Base-by-base conservation (phyloP, 192 early-diverging fungal species). In the Backusella parvicylindrica region DNA sequence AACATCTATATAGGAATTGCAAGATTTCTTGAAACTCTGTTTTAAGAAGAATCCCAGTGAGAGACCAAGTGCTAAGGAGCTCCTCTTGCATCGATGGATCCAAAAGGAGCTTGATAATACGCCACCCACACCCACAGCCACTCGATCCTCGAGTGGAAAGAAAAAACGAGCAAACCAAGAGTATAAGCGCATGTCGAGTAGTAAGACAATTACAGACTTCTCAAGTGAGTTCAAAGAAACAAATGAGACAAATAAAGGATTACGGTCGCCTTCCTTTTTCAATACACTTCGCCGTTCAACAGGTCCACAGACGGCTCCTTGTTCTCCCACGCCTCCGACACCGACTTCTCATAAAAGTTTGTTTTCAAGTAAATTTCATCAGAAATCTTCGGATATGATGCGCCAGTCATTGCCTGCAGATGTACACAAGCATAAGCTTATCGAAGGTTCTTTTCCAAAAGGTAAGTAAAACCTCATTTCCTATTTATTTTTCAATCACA, bases 41-140 rank as follows among this genome's bases (percentile, higher is more conserved):
- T 97, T 98, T 75, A 87, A 89, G 66, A 96, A 97, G 73, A 86
- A 94, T 67, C 91, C 91, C 2, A 75, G 75, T 6, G 78, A 88
- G 32, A 85, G 97, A 11, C 93, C 94, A 1, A 88, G 87, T 0
- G 96, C 97, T 0, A 75, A 78, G 12, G 86, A 89, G 40, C 85
- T 99, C 37, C 83, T 94, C 70, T 70, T 77, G 18, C 95, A 97
- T 81, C 77, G 84, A 9, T 99, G 95, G 95, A 91, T 96, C 37
- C 53, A 60, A 13, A 60, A 60, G 2, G 53, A 60, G 28, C 23
- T 60, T 11, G 53, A 60, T 13, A 60, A 60, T 8, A 26, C 53
- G 1, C 53, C 53, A 60, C 53, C 53, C 53, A 60, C 53, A 60
- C 53, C 53, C 26, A 60, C 53, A 4, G 21, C n/a, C 9, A 60